Evolutionary conservation across 2,329 filamentous ascomycete genomes (phyloP).

Genomic region (Fusarium continuum): DNA sequence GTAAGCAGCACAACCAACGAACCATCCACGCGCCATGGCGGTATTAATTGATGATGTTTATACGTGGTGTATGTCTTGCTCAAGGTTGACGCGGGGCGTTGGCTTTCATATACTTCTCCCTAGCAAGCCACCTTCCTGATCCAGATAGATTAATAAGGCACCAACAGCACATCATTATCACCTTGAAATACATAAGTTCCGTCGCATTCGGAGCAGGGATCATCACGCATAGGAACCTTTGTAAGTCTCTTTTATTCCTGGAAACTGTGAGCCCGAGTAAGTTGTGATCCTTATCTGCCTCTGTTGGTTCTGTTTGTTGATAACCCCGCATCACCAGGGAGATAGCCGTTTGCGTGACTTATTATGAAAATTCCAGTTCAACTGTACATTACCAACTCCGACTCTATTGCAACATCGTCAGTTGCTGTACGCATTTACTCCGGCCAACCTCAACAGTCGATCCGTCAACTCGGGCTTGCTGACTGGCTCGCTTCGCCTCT

Average conservation of each 20-base stretch:
- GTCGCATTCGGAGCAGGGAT: constrained; percentile 20
- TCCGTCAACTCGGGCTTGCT: background rate
- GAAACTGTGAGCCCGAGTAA: background rate
- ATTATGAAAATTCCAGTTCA: too few relatives aligned
- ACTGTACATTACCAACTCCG: too few relatives aligned
- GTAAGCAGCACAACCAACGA: constrained; percentile 11
- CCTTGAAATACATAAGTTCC: constrained; percentile 23
- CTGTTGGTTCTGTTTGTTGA: background rate
- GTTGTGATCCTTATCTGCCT: background rate
- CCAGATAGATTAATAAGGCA: constrained; percentile 17
- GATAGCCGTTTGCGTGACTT: background rate
- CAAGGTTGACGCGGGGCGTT: background rate
- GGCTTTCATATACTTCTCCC: constrained; percentile 2
- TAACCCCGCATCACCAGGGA: background rate
- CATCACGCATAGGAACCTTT: constrained; percentile 16
- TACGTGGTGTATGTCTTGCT: background rate
- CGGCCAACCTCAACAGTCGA: background rate
- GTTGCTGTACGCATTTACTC: too few relatives aligned
- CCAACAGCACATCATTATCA: background rate
- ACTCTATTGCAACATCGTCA: too few relatives aligned
- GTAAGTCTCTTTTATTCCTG: background rate
- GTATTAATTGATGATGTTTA: background rate
- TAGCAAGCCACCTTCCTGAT: constrained; percentile 15
- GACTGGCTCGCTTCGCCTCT: background rate
- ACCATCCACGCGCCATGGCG: constrained; percentile 18